These are phyloP conservation scores for Geotrichum histeridarum DNA, from an alignment of 1,139 yeast genomes.

Conservation along the genomic window DNA sequence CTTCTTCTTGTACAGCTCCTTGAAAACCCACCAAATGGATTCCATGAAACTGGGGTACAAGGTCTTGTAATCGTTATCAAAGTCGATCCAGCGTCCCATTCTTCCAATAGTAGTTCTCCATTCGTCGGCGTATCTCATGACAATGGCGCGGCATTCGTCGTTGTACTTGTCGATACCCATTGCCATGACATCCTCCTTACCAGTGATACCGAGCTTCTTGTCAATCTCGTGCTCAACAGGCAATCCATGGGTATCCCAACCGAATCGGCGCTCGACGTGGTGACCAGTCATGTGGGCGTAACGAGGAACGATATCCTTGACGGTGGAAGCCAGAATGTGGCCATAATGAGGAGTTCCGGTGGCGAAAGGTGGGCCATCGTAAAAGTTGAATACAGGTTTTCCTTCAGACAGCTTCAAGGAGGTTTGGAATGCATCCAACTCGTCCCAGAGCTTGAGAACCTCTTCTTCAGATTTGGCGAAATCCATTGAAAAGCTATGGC, in stretches of 20 bases:
- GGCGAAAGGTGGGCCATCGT: conserved; percentile 99
- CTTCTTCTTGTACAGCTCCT: conserved; percentile 74
- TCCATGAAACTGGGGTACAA: conserved; percentile 95
- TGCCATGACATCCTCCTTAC: conserved; percentile 88
- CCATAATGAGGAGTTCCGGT: conserved; percentile 99
- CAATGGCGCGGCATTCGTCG: conserved; percentile 90
- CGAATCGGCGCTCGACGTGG: conserved; percentile 94
- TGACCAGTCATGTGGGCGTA: conserved; percentile 97
- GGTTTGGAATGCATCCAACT: conserved; percentile 86
- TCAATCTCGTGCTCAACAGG: conserved; percentile 98
- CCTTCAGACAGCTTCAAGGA: conserved; percentile 79
- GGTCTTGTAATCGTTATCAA: conserved; percentile 96
- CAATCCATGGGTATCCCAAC: conserved; percentile 99
- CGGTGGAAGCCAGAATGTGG: conserved; percentile 91
- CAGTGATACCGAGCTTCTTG: conserved; percentile 89
- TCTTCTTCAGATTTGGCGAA: conserved; percentile 89
- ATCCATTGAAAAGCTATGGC: conserved; percentile 35
- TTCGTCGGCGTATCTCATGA: conserved; percentile 92
- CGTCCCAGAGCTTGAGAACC: conserved; percentile 75
- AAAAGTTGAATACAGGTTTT: conserved; percentile 83
- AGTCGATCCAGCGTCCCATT: conserved; percentile 98
- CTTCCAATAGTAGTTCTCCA: conserved; percentile 93
- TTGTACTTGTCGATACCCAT: conserved; percentile 94
- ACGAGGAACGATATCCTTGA: conserved; percentile 94
- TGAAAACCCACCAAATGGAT: conserved; percentile 98